A percentile compares a stretch with the other conserved stretches of the same genome.
These are phyloP conservation scores for Paxillus involutus DNA, from an alignment of 768 basidiomycete species.

Conservation along the genomic window DNA sequence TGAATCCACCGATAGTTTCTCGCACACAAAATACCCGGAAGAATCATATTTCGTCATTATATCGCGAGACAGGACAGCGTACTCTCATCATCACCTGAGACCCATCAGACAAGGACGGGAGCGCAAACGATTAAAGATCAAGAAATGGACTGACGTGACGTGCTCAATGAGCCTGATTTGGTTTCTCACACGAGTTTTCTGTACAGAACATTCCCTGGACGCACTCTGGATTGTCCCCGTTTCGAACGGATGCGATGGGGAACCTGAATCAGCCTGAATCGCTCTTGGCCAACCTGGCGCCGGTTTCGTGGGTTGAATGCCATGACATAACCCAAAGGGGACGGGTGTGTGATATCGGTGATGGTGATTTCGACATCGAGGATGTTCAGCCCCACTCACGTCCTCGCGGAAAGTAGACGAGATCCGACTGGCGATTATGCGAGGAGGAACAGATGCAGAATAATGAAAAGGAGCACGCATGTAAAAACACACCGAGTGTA, in stretches of 20 bases:
- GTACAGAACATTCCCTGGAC: constrained; percentile 11
- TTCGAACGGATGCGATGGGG: constrained; percentile 17
- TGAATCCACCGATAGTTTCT: neutral
- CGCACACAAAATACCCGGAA: neutral
- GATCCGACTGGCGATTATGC: constrained; percentile 14
- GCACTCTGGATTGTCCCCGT: constrained; percentile 14
- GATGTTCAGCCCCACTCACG: neutral
- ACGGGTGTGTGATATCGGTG: constrained; percentile 11
- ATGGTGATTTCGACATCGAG: constrained; percentile 9
- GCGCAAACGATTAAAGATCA: constrained; percentile 5
- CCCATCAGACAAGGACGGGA: constrained; percentile 4
- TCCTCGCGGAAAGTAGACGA: constrained; percentile 11
- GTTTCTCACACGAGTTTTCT: constrained; percentile 19
- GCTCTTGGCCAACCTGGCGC: constrained; percentile 4
- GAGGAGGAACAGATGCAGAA: constrained; percentile 10
- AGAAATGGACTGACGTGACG: constrained; percentile 6
- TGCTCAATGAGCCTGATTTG: neutral
- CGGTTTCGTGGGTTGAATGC: constrained; percentile 9
- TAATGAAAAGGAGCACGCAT: constrained; percentile 11
- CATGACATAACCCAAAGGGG: constrained; percentile 9
- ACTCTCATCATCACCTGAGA: neutral
- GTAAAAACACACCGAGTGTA: constrained; percentile 10
- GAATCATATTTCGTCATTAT: neutral
- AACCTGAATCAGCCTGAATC: neutral
- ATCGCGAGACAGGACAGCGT: neutral